Conservation (phyloP, 2,329 filamentous ascomycete species). For the Echinosphaeria canescens region DNA sequence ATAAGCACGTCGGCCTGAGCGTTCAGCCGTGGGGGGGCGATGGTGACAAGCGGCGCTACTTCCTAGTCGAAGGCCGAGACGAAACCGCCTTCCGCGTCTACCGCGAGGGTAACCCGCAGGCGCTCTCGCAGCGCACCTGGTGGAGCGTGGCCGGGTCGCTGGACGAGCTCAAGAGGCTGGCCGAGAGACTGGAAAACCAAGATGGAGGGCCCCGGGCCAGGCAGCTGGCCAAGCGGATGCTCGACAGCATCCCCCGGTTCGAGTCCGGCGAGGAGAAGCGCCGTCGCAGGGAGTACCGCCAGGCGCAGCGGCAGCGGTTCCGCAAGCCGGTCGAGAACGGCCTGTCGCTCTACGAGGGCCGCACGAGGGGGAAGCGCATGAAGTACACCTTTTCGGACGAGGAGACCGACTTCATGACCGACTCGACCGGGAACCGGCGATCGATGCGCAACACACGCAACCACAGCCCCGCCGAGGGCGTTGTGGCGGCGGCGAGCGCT, state of each 20-base stretch:
- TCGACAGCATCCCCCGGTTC: slow-evolving; percentile 65
- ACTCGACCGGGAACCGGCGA: slow-evolving; percentile 41
- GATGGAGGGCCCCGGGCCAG: slow-evolving; percentile 70
- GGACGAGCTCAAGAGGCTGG: slow-evolving; percentile 58
- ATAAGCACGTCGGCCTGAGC: slow-evolving; percentile 62
- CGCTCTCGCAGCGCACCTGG: slow-evolving; percentile 54
- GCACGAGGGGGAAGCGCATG: slow-evolving; percentile 86
- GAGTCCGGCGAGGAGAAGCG: slow-evolving; percentile 95
- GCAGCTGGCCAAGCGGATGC: slow-evolving; percentile 56
- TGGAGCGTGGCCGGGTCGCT: slow-evolving; percentile 83
- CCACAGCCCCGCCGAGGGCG: slow-evolving; percentile 49
- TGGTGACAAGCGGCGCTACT: slow-evolving; percentile 82
- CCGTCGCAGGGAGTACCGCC: slow-evolving; percentile 76
- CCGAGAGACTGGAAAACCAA: slow-evolving; percentile 50
- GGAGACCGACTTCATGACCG: slow-evolving; percentile 43
- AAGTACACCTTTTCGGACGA: slow-evolving; percentile 94
- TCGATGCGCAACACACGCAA: slow-evolving; percentile 56
- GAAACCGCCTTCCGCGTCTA: slow-evolving; percentile 91
- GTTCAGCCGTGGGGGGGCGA: slow-evolving; percentile 65
- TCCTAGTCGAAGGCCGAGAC: slow-evolving; percentile 79
- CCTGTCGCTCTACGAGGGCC: slow-evolving; percentile 87
- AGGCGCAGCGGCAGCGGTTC: slow-evolving; percentile 71
- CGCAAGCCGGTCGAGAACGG: slow-evolving; percentile 70
- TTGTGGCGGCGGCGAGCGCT: slow-evolving; percentile 61
- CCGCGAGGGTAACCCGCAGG: slow-evolving; percentile 70